Percentiles rank a stretch among this genome's conserved stretches.
Evolutionary conservation across 108 stramenopile species (phyloP).

Genomic region (Cyclotella sp.): DNA sequence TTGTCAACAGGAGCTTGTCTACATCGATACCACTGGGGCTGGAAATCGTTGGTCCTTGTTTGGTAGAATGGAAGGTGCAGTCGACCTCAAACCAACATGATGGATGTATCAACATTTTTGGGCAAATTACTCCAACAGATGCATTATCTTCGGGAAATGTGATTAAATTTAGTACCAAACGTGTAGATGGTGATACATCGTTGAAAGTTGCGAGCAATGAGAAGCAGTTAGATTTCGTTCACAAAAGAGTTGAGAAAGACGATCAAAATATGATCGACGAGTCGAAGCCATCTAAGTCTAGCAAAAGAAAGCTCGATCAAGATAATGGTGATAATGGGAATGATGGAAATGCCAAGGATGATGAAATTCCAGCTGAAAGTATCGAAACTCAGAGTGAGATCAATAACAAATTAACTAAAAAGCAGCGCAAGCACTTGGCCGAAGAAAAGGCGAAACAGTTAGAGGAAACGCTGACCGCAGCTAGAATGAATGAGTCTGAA

Average conservation of each 20-base stretch:
- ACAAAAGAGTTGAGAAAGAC: background rate
- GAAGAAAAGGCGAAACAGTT: conserved; percentile 56
- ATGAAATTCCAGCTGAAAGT: background rate
- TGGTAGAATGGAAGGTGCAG: conserved; percentile 32
- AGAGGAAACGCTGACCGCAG: conserved; percentile 40
- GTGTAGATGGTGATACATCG: background rate
- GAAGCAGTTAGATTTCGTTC: background rate
- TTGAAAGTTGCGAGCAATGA: background rate
- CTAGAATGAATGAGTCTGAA: conserved; percentile 22
- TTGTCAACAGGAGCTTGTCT: conserved; percentile 1
- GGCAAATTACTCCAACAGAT: conserved; percentile 28
- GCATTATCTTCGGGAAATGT: background rate
- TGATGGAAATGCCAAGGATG: background rate
- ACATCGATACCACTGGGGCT: conserved; percentile 15
- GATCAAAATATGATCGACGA: background rate
- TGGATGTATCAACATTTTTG: conserved; percentile 44
- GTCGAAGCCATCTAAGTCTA: conserved; percentile 2
- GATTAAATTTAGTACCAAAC: background rate
- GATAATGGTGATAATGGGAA: conserved; percentile 3
- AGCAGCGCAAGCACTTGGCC: conserved; percentile 56
- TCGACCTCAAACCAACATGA: background rate
- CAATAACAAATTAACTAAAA: conserved; percentile 42
- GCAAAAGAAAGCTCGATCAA: conserved; percentile 15
- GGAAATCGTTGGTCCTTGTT: conserved; percentile 44
- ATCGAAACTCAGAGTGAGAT: background rate